These are phyloP conservation scores for Pythium chondricola DNA, from an alignment of 352 stramenopile genomes.

Conservation along the genomic window DNA sequence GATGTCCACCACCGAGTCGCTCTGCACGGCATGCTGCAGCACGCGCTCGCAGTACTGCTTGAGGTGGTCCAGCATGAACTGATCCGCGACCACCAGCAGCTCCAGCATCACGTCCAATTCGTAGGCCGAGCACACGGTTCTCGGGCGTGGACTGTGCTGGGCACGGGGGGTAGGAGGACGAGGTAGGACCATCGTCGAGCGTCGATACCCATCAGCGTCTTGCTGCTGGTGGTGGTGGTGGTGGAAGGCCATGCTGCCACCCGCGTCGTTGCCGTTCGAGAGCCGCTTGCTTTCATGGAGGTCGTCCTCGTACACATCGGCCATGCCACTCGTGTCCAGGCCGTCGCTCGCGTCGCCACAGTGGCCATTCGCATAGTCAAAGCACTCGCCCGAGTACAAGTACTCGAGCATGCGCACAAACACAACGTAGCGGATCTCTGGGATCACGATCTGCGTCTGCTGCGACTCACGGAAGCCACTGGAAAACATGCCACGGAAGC, in stretches of 20 bases:
- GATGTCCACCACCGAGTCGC: slow-evolving; percentile 85
- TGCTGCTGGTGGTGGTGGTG: background rate
- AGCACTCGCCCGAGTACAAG: slow-evolving; percentile 86
- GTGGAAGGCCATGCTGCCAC: background rate
- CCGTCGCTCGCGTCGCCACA: background rate
- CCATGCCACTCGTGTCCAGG: background rate
- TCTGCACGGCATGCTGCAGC: slow-evolving; percentile 75
- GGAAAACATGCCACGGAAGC: slow-evolving; percentile 94
- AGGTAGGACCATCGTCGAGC: background rate
- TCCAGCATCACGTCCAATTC: slow-evolving; percentile 78
- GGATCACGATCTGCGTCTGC: slow-evolving; percentile 82
- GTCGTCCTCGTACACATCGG: background rate
- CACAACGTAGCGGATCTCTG: slow-evolving; percentile 83
- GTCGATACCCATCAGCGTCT: background rate
- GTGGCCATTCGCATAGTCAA: slow-evolving; percentile 8
- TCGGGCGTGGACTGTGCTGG: background rate
- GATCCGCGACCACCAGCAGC: slow-evolving; percentile 90
- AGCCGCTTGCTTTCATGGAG: slow-evolving; percentile 8
- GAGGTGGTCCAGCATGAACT: slow-evolving; percentile 96
- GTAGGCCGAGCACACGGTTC: no score
- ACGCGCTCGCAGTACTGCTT: slow-evolving; percentile 93
- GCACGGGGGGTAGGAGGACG: background rate
- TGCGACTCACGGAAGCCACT: slow-evolving; percentile 87
- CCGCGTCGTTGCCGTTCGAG: slow-evolving; percentile 17
- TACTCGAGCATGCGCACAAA: slow-evolving; percentile 94